These are phyloP conservation scores for Citrullus amarus DNA, from an alignment of 306 rosid genomes.

Conservation along the genomic window DNA sequence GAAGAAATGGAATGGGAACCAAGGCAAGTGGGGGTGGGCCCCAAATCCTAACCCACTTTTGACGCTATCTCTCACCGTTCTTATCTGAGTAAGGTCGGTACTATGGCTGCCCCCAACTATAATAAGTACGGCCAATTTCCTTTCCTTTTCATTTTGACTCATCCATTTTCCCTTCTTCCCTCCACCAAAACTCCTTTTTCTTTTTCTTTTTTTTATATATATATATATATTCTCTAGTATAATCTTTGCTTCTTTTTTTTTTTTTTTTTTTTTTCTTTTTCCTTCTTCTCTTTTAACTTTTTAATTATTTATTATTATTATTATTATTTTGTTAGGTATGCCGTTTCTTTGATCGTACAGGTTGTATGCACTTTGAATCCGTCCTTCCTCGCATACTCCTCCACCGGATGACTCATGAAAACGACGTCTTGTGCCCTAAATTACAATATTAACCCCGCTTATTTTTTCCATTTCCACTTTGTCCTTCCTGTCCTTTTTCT, in stretches of 20 bases:
- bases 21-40: background rate
- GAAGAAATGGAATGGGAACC: background rate
- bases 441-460: constrained; percentile 21
- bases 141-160: constrained; percentile 2
- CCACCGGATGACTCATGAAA: constrained; percentile 46
- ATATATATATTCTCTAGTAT: too few species aligned
- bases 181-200: background rate
- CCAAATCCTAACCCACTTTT: background rate
- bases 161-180: background rate
- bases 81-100: constrained; percentile 83
- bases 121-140: constrained; percentile 70
- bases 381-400: constrained; percentile 98
- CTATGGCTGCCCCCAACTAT: constrained; percentile 35
- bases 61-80: constrained; percentile 36
- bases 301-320: background rate
- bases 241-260: background rate
- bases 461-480: background rate
- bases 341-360: constrained; percentile 44
- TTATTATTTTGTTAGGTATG: background rate
- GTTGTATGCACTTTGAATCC: constrained; percentile 52
- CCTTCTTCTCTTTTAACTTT: background rate
- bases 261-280: background rate
- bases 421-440: background rate
- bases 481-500: constrained; percentile 55
- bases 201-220: too few species aligned